phyloP scores from a whole-genome alignment of 176 grass and related monocot species.

The Dactylis glomerata region DNA sequence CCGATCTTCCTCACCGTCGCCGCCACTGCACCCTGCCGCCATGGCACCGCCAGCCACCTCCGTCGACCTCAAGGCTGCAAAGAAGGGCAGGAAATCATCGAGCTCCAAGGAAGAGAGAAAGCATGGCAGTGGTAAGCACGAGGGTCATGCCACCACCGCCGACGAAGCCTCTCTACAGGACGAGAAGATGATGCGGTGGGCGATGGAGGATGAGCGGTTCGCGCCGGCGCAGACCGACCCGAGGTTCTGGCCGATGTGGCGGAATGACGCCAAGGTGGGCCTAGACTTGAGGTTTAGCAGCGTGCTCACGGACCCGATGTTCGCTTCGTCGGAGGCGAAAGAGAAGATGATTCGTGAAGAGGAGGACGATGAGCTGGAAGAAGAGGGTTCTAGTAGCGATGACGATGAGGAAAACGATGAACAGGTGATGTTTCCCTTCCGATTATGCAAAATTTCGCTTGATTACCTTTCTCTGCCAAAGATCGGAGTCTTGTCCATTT shows the following conservation, averaged over 20 bases:
- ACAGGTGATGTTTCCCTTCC: conserved; percentile 38
- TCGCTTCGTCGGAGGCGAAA: conserved; percentile 39
- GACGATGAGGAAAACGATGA: conserved; percentile 39
- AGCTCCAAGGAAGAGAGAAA: conserved; percentile 28
- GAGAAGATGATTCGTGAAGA: conserved; percentile 16
- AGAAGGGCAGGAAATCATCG: conserved; percentile 30
- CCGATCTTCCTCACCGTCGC: too few species aligned
- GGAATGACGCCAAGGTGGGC: conserved; percentile 54
- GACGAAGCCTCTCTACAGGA: not conserved
- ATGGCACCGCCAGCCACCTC: conserved; percentile 38
- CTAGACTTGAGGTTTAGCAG: conserved; percentile 73
- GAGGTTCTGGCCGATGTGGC: conserved; percentile 39
- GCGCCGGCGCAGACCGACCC: conserved; percentile 54
- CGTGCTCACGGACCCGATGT: conserved; percentile 67
- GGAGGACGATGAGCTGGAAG: conserved; percentile 25
- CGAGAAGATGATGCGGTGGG: conserved; percentile 27
- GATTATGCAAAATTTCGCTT: not conserved
- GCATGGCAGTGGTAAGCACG: conserved; percentile 8
- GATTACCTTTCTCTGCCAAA: not conserved
- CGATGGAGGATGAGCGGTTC: conserved; percentile 70
- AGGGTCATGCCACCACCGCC: not conserved
- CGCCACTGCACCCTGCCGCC: not conserved
- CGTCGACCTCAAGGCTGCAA: conserved; percentile 23
- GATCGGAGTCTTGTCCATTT: not conserved
- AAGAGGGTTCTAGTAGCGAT: conserved; percentile 35